These are phyloP conservation scores for Thuidium tamariscinum DNA, from an alignment of 225 moss, liverwort and hornwort genomes.

Conservation along the genomic window DNA sequence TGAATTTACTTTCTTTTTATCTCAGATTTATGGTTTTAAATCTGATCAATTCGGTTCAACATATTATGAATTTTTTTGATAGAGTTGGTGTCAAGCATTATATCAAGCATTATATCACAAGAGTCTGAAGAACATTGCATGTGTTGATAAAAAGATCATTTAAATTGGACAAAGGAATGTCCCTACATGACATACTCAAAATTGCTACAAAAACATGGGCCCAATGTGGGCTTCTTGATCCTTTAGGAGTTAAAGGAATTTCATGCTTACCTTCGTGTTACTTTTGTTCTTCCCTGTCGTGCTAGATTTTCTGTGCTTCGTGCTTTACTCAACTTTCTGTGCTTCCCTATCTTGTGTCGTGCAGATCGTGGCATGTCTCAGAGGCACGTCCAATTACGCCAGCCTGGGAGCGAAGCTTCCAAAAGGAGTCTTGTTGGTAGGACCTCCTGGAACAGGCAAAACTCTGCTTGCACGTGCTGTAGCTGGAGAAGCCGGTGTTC, in stretches of 20 bases:
- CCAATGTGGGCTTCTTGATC: neutral
- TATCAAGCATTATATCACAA: neutral
- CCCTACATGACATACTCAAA: neutral
- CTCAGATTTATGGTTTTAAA: neutral
- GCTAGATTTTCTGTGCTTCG: neutral
- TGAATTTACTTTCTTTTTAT: neutral
- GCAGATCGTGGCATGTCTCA: constrained; percentile 80
- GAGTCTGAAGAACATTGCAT: neutral
- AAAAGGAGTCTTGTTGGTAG: constrained; percentile 76
- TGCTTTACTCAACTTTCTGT: neutral
- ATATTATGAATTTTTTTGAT: too few relatives aligned
- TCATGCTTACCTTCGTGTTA: neutral
- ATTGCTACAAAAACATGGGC: neutral
- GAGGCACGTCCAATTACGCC: constrained; percentile 65
- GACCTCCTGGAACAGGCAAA: constrained; percentile 90
- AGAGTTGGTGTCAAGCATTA: neutral
- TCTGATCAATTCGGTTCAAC: neutral
- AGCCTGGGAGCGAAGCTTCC: constrained; percentile 88
- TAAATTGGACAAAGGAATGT: neutral
- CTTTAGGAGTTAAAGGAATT: neutral
- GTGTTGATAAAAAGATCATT: neutral
- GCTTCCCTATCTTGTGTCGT: neutral
- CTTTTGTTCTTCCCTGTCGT: neutral
- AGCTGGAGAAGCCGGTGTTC: constrained; percentile 89
- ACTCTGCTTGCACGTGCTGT: constrained; percentile 86